A percentile compares a stretch with the other conserved stretches of the same genome.
These are phyloP conservation scores for Luffa aegyptiaca DNA, from an alignment of 306 rosid species.

Conservation along the genomic window DNA sequence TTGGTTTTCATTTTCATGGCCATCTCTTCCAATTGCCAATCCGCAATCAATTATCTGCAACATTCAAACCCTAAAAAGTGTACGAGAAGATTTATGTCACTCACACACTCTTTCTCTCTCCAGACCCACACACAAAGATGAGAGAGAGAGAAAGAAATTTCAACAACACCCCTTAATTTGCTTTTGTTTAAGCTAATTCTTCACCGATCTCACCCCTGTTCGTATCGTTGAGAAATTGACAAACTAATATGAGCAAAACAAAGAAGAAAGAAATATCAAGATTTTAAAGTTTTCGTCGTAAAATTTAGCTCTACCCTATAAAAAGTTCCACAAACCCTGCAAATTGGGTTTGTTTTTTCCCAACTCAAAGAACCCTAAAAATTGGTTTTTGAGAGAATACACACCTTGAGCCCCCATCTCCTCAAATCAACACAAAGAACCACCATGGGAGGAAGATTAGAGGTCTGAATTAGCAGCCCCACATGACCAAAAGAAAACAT, in stretches of 20 bases:
- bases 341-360: neutral
- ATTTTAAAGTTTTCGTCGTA: too few relatives aligned
- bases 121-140: neutral
- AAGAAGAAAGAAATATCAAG: neutral
- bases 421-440: neutral
- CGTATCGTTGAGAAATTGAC: neutral
- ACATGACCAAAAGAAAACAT: neutral
- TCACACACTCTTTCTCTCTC: neutral
- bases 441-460: neutral
- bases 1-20: neutral
- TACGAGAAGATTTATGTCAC: neutral
- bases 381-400: neutral
- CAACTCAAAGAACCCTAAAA: neutral
- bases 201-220: neutral
- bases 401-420: neutral
- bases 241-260: neutral
- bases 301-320: too few relatives aligned
- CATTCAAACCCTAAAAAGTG: neutral
- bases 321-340: neutral
- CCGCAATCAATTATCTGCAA: neutral
- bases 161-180: neutral
- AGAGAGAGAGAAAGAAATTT: neutral
- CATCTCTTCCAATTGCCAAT: neutral
- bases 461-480: neutral
- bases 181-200: neutral